These are phyloP conservation scores for Pachysolen tannophilus DNA, from an alignment of 805 yeast species.

Conservation along the genomic window DNA sequence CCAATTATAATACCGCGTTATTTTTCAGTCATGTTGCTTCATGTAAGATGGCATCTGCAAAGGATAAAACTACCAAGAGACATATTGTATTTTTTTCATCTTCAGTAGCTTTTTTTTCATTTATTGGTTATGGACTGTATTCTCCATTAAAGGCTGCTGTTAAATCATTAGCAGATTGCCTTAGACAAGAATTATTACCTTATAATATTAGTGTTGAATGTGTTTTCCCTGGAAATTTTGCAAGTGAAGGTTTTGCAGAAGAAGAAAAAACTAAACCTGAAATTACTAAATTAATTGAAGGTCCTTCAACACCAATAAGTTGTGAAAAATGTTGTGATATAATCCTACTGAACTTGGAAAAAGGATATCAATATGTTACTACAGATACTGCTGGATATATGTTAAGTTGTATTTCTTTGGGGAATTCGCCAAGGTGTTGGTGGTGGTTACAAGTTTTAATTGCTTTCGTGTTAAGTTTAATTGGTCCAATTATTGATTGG, in stretches of 20 bases:
- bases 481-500: slow-evolving; percentile 53
- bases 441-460: slow-evolving; percentile 43
- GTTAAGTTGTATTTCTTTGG: slow-evolving; percentile 56
- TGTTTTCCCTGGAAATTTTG: slow-evolving; percentile 84
- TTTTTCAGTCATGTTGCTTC: slow-evolving; percentile 61
- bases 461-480: slow-evolving; percentile 39
- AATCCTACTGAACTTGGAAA: slow-evolving; percentile 44
- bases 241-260: slow-evolving; percentile 75
- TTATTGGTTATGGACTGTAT: slow-evolving; percentile 87
- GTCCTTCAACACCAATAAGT: slow-evolving; percentile 64
- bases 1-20: slow-evolving; percentile 68
- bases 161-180: slow-evolving; percentile 60
- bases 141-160: slow-evolving; percentile 86
- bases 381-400: slow-evolving; percentile 88
- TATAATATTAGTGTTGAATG: slow-evolving; percentile 64
- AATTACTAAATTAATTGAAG: slow-evolving; percentile 78
- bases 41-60: slow-evolving; percentile 26
- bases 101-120: slow-evolving; percentile 74
- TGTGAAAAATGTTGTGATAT: slow-evolving; percentile 59
- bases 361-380: slow-evolving; percentile 65
- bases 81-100: slow-evolving; percentile 66
- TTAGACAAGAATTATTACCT: slow-evolving; percentile 75
- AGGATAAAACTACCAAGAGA: slow-evolving; percentile 20
- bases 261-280: slow-evolving; percentile 83
- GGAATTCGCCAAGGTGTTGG: slow-evolving; percentile 59